Evolutionary conservation across 2,329 filamentous ascomycete species (phyloP).

Genomic region (Ustulina deusta): DNA sequence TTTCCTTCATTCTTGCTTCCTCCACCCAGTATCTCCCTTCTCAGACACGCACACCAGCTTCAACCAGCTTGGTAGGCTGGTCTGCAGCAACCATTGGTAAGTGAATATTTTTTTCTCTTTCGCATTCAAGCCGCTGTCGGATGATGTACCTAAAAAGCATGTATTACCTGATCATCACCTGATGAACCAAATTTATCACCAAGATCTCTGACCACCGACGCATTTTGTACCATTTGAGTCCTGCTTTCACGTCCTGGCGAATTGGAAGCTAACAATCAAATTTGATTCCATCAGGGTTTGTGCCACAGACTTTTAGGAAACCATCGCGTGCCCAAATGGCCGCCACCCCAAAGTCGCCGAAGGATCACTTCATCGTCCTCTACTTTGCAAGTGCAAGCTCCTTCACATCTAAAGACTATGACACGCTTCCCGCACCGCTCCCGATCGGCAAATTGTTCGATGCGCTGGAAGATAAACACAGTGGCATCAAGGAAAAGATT

Average conservation of each 20-base stretch:
- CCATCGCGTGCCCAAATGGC: constrained; percentile 48
- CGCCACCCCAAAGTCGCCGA: constrained; percentile 60
- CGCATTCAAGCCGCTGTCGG: constrained; percentile 55
- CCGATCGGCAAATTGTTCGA: constrained; percentile 71
- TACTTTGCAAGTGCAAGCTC: constrained; percentile 84
- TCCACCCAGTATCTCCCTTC: not conserved
- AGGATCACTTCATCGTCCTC: constrained; percentile 80
- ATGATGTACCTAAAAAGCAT: constrained; percentile 68
- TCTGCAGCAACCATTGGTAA: constrained; percentile 23
- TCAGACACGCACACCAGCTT: constrained; percentile 24
- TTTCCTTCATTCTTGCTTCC: constrained; percentile 1
- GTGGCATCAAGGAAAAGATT: constrained; percentile 75
- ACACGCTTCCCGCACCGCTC: constrained; percentile 75
- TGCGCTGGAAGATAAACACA: constrained; percentile 75
- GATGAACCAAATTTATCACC: constrained; percentile 72
- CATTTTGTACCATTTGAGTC: constrained; percentile 42
- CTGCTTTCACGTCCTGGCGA: constrained; percentile 7
- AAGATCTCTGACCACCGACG: constrained; percentile 73
- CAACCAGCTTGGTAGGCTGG: not conserved
- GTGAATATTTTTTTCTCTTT: not conserved
- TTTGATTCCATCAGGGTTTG: constrained; percentile 10
- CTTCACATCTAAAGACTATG: constrained; percentile 75
- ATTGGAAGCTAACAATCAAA: constrained; percentile 33
- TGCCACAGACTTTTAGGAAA: not conserved
- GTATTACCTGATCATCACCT: constrained; percentile 69